Evolutionary conservation across 2,329 filamentous ascomycete genomes (phyloP), one percentile per base, ranked within the genome.

Genomic region (Nemania diffusa): DNA sequence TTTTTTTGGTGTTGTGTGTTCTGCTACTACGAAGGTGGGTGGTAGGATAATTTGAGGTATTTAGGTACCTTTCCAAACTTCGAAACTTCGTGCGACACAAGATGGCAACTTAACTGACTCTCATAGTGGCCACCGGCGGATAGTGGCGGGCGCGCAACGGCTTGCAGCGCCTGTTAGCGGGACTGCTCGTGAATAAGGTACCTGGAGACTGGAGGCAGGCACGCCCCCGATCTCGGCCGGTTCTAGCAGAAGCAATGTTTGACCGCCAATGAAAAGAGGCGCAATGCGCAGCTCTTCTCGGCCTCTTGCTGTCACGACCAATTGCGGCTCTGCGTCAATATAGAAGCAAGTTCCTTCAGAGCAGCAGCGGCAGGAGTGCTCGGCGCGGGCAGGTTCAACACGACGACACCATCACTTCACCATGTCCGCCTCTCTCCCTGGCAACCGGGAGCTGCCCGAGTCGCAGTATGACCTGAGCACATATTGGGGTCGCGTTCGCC

Each of bases 401-500:
- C 51, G n/a, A n/a, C n/a, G n/a, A n/a, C n/a, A n/a, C n/a, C n/a
- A n/a, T n/a, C 20, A 40, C 37, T n/a, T 22, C 42, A 46, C 27
- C 61, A 91, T 91, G 89, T 91, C 89, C 64, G 84, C 89, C 66
- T 90, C 89, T 26, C 80, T 91, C 34, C 88, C 88, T 56, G 89
- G 89, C 67, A 82, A 82, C 75, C 91, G 95, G 79, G 93, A 97
- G 80, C 86, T 97, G 71, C 96, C 96, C 69, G 89, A 90, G 64
- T 99, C 96, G 62, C 93, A 94, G 81, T 95, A 97, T 87, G 93
- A 99, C 79, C 86, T 99, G 76, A 88, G 82, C 78, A 97, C 94
- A 53, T 99, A 99, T 83, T 96, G 92, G 92, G 96, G 96, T 72
- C 90, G 96, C 66, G 96, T 98, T 77, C 89, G 88, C 82, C 95